phyloP scores from a whole-genome alignment of 2,329 filamentous ascomycete species.

The Talaromyces sp. region DNA sequence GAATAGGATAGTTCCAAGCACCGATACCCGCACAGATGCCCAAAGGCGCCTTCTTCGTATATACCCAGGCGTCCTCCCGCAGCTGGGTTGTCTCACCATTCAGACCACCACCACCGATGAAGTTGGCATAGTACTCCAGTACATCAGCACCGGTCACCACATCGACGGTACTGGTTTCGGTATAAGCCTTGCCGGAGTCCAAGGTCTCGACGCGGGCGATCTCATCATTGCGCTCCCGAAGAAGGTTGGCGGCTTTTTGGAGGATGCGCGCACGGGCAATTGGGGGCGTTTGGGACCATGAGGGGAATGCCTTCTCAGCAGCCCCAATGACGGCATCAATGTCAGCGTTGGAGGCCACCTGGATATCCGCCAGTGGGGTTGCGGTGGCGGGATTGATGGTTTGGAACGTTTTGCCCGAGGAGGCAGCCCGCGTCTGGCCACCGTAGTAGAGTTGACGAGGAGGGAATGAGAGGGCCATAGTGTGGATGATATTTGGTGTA shows the following conservation, averaged over 20 bases:
- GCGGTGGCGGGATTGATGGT: constrained; percentile 75
- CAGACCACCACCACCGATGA: constrained; percentile 74
- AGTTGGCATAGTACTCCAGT: constrained; percentile 81
- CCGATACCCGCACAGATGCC: constrained; percentile 86
- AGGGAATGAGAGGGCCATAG: constrained; percentile 46
- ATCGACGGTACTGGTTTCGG: constrained; percentile 82
- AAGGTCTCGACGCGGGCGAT: constrained; percentile 78
- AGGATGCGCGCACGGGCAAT: constrained; percentile 76
- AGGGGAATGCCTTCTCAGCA: constrained; percentile 70
- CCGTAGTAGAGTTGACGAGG: constrained; percentile 73
- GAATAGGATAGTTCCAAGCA: constrained; percentile 90
- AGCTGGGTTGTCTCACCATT: constrained; percentile 79
- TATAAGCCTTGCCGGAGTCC: constrained; percentile 84
- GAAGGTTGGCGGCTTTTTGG: constrained; percentile 71
- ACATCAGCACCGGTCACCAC: constrained; percentile 82
- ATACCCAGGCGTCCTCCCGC: constrained; percentile 76
- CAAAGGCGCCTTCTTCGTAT: constrained; percentile 78
- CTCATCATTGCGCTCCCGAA: constrained; percentile 76
- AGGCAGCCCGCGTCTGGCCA: constrained; percentile 66
- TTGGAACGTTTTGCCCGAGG: constrained; percentile 65
- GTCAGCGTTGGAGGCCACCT: constrained; percentile 67
- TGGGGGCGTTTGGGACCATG: constrained; percentile 77
- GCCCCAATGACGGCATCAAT: constrained; percentile 73
- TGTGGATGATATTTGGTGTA: constrained; percentile 7
- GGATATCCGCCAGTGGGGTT: constrained; percentile 69